Evolutionary conservation across 768 basidiomycete species (phyloP), one percentile per base, ranked within the genome.

Genomic region (Boletellus ananas): DNA sequence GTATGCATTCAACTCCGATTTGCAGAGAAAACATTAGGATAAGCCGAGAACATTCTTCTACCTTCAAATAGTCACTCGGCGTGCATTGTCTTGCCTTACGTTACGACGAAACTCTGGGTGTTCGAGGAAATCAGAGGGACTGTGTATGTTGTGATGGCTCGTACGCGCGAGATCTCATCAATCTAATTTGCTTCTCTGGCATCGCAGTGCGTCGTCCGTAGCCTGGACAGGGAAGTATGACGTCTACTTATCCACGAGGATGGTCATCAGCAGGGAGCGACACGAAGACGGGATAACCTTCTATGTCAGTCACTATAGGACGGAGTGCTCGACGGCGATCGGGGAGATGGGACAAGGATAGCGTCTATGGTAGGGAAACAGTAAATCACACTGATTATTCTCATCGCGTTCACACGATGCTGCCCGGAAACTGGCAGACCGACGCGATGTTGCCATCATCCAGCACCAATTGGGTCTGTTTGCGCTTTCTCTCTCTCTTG

Each of bases 331-430:
- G 77, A n/a, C n/a, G n/a, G n/a, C n/a, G n/a, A n/a, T n/a, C n/a
- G n/a, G n/a, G n/a, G n/a, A 81, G 34, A 57, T 90, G 88, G 85
- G 90, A 13, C 53, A 65, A 36, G 74, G 71, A 44, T 87, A 80
- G 79, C 79, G 72, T 56, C 85, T 87, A n/a, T 84, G 87, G 87
- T 83, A 85, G 2, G 75, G 74, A 61, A 92, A 91, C 50, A 87
- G 80, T 3, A 83, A 82, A 54, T 80, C 82, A 1, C 93, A 18
- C 81, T 92, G 39, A 64, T 93, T 59, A 84, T 94, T 51, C 75
- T 94, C 53, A 81, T 95, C 49, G 81, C 92, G 91, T 64, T 84
- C 94, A 66, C 78, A 88, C 43, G 93, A 94, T 69, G 92, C 91
- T 1, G 90, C 90, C 3, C 79, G 88, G 33, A 91, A 95, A 64